Base-by-base conservation (phyloP, 495 filamentous ascomycete species). In the Glarea lozoyensis region DNA sequence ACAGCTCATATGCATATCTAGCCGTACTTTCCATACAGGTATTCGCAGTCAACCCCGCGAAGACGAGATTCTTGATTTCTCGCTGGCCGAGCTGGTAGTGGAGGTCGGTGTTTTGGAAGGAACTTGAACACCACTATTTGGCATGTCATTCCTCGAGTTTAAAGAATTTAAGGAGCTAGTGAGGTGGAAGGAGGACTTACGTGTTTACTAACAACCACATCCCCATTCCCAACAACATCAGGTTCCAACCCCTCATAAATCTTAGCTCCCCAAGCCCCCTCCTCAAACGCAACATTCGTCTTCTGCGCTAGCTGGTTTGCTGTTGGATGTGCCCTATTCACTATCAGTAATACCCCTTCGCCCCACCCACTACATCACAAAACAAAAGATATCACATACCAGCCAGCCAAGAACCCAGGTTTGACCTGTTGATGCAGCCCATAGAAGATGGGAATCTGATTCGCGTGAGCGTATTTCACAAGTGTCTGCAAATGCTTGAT, bases 191-290 rank as follows among this genome's bases (percentile, higher is more conserved):
- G 53, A 38, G 37, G 45, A 37, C 40, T 50, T 53, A 52, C 56
- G 33, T 58, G 55, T 29, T 55, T 55, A 12, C 39, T 38, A n/a
- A 56, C 53, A 24, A 58, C 49, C n/a, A 54, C 50, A 48, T 60
- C 57, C 4, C 50, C 46, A 24, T 56, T 54, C n/a, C 36, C n/a
- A n/a, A n/a, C 44, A 12, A 49, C 9, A 39, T 52, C 45, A 2
- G 57, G 53, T 32, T 56, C 47, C 17, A 58, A 30, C 4, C 57
- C 57, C 41, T 56, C 46, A 29, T 46, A 53, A 10, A 58, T 56
- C 24, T 56, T 25, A 0, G 45, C 53, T 2, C 57, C 57, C 46
- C 49, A 60, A 36, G 36, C 49, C 3, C 57, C 57, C 27, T 51
- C 53, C 22, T 56, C 50, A 40, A 55, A 58, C 4, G 44, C 50